Evolutionary conservation across 768 basidiomycete species (phyloP), one percentile per base, ranked within the genome.

Genomic region (Cyclocybe cylindracea): DNA sequence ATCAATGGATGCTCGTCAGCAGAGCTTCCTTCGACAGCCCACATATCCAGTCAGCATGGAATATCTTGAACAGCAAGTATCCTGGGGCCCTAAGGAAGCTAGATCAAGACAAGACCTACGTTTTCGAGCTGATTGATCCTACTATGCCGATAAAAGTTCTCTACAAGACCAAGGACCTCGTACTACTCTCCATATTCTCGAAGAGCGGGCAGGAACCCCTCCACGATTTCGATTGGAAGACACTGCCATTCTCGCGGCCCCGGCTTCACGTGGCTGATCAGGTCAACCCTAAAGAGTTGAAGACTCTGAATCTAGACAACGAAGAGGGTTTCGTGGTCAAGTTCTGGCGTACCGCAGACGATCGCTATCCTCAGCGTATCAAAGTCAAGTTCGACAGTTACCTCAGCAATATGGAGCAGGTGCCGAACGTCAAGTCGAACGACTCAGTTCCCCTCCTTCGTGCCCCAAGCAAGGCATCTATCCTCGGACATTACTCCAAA

Each of bases 351-450:
- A 58, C 56, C 33, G 14, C 43, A 19, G 34, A 61, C 3, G 64
- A 65, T 41, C 33, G 45, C 11, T 53, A 60, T 47, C 64, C 61
- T 10, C 56, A 61, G 47, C 55, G 64, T 13, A 48, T 65, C 47
- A 65, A 65, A 33, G 58, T 61, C 39, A 65, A 65, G 41, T 59
- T 65, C 14, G 61, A 65, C 10, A 58, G 51, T 8, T 65, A 65
- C 19, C 54, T 65, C 6, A 50, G 57, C 9, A 14, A 44, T 11
- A n/a, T 31, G 1, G 37, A 46, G 33, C 41, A 11, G 5, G 19
- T 33, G 1, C 14, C 8, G 2, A 52, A 34, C 8, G 36, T 24
- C 6, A 39, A 10, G 13, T 16, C 18, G 11, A 29, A 49, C 5
- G 18, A 11, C 29, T 24, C 43, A 11, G 32, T 45, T 37, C 16